Evolutionary conservation across 441 rosid species (phyloP), one percentile per base, ranked within the genome.

Genomic region (Pelargonium cotyledonis): DNA sequence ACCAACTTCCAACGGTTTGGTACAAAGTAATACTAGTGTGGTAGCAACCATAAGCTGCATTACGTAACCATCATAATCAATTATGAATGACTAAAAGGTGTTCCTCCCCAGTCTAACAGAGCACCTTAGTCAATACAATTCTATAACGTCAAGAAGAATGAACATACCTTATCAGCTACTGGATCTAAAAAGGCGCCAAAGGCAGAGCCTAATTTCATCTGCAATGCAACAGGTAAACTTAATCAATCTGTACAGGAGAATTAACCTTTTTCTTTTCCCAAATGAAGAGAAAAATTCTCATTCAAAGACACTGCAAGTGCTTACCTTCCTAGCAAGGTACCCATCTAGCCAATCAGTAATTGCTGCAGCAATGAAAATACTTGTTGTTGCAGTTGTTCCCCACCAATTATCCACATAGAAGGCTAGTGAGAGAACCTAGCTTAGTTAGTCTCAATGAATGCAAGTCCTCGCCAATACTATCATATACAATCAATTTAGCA

Each of bases 151-250:
- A 68, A 16, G 55, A 29, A 67, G 40, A 68, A 63, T 2, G 3
- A 38, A 12, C 70, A 61, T 73, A 95, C 99, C 92, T 95, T 95
- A 76, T 95, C 97, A 38, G 97, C 97, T 53, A 91, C 97, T 1
- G 97, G 99, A 79, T 91, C 97, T 85, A 95, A 83, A 83, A 91
- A 95, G 21, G 99, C 97, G 81, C 97, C 99, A 84, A 95, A 92
- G 2, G 87, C 88, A 68, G 96, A 85, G 74, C 88, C 90, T 73
- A 85, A 72, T 53, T 81, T 79, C 99, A 94, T 87, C 99, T 94
- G 88, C 76, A 79, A 82, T 4, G 68, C 64, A 60, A 18, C 3
- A 60, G 9, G 18, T 19, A 60, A 21, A 60, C 4, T 60, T 18
- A n/a, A n/a, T 9, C 15, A 9, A 47, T 9, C 12, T 47, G 15